A percentile compares a stretch with the other conserved stretches of the same genome.
phyloP scores from a whole-genome alignment of 2,329 filamentous ascomycete species.

The Colletotrichum melonis region DNA sequence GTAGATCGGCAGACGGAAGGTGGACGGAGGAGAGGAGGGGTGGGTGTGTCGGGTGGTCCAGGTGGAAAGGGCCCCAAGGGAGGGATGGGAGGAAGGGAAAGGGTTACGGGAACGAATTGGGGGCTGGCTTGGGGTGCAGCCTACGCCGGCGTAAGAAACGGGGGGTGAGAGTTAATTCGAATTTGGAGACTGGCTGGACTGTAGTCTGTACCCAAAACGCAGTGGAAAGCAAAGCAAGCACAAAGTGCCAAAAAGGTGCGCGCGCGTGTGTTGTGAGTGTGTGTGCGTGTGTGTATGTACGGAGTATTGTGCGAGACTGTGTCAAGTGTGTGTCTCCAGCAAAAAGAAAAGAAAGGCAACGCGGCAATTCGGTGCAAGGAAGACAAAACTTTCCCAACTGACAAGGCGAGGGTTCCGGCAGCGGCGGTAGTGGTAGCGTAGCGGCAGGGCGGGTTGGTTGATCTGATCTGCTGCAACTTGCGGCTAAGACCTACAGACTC shows the following conservation, averaged over 20 bases:
- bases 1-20: neutral
- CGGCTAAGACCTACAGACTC: neutral
- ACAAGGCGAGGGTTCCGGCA: constrained; percentile 11
- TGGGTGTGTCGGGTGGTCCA: constrained; percentile 1
- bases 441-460: constrained; percentile 23
- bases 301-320: neutral
- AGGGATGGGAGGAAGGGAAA: constrained; percentile 6
- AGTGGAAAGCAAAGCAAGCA: neutral
- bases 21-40: neutral
- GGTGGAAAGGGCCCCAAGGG: constrained; percentile 1
- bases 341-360: neutral
- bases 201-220: neutral
- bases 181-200: neutral
- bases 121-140: neutral
- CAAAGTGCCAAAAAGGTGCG: neutral
- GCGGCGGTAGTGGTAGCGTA: constrained; percentile 7
- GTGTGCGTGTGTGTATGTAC: no score
- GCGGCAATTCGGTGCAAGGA: constrained; percentile 5
- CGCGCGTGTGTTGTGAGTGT: no score
- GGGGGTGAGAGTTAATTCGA: neutral
- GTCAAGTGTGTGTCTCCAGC: neutral
- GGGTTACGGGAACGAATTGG: constrained; percentile 1
- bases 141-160: neutral
- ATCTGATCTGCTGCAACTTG: constrained; percentile 25
- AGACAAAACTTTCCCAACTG: neutral